Evolutionary conservation across 805 yeast species (phyloP), one percentile per base, ranked within the genome.

Genomic region (Isabelozyma heimii): DNA sequence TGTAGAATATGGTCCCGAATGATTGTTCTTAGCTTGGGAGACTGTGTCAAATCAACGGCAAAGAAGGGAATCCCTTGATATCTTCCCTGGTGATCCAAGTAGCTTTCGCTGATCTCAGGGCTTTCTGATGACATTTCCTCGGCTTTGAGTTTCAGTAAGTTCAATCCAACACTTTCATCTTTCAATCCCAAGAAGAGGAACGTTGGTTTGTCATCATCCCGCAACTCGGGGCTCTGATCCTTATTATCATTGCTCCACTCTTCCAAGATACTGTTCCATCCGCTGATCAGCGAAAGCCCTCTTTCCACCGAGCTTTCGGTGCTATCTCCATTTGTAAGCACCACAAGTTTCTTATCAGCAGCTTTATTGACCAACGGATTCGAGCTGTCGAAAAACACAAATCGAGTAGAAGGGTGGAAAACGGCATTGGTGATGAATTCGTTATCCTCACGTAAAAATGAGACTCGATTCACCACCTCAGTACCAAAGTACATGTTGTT

Each of bases 41-140:
- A 55, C 59, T 67, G 50, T 49, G 81, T 65, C 27, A 84, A 66
- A 55, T 85, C 89, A 30, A 87, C 75, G 0, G 85, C 89, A 65
- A 74, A 85, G 56, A 76, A 77, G 3, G 92, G 90, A 5, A 76
- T 70, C 3, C 91, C 91, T 33, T 72, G 69, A 60, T 83, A 81
- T 51, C 75, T 56, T 17, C 77, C 75, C 44, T 75, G 75, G 57
- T 74, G 72, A 47, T 67, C 72, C 53, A 78, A 69, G 40, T 69
- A 71, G 16, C 66, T 62, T 44, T 67, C 72, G 7, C 57, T 53
- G 12, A 48, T 37, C 14, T 53, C 44, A 8, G 44, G 44, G 8
- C 27, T 14, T 17, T 40, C 42, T 8, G 24, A 16, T 16, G 51
- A 56, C 24, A 44, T 38, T 28, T 61, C 69, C 17, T 53, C 57